These are phyloP conservation scores for Cucumis sativus DNA, from an alignment of 306 rosid genomes.

Conservation along the genomic window Cucumber_9930_V3 NC_026658.2:14285501-14286000, in stretches of 20 bases:
- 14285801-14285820: slow-evolving; percentile 7
- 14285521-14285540: not conserved
- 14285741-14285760: slow-evolving; percentile 79
- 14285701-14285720: slow-evolving; percentile 67
- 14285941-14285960: slow-evolving; percentile 82
- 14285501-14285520: not conserved
- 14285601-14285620: not conserved
- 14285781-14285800: slow-evolving; percentile 14
- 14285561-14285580: not conserved
- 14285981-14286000: not conserved
- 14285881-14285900: slow-evolving; percentile 71
- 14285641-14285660: not conserved
- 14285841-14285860: not conserved
- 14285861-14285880: slow-evolving; percentile 47
- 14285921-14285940: slow-evolving; percentile 64
- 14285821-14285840: not conserved
- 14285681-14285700: slow-evolving; percentile 76
- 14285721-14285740: slow-evolving; percentile 89
- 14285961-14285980: not conserved
- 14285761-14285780: slow-evolving; percentile 85
- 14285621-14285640: not conserved
- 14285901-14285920: slow-evolving; percentile 66
- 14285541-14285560: not conserved
- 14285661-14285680: not conserved
- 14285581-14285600: not conserved